Base-by-base conservation (phyloP, 257 asterid genomes). In the Fraxinus excelsior region DNA sequence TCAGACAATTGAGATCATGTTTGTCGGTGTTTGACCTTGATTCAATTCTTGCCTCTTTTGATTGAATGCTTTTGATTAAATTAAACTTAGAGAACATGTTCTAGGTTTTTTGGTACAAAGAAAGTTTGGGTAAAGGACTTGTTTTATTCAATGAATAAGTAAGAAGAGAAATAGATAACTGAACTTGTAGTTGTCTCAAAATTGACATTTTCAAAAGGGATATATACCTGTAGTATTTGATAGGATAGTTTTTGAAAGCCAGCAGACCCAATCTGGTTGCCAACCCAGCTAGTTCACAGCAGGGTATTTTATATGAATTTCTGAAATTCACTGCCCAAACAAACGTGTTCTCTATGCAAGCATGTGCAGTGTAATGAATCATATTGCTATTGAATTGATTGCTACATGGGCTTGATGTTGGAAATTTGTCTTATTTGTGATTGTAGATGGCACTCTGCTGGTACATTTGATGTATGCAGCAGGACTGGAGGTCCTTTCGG, bases 401-500 rank as follows among this genome's bases (percentile, higher is more conserved):
- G 72, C 56, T 70, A 62, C 26, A 2, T 26, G 34, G 3, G 21
- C 18, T 64, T 69, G 40, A 51, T 68, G 58, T 74, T 29, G 28
- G 56, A 62, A 51, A 67, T 75, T 12, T 73, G 77, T 62, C 7
- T 62, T 62, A 44, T 67, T 13, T 83, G 73, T 78, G 66, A 1
- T 76, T 83, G 40, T 78, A 94, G 98, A 71, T 92, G 97, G 97
- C 97, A 94, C 84, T 94, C 98, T 82, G 97, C 97, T 81, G 98
- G 97, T 34, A 92, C 97, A 40, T 90, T 12, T 75, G 97, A 94
- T 28, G 77, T 82, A 60, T 7, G 72, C 67, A 80, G 83, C 65
- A 94, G 86, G 86, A 89, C 91, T 40, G 98, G 97, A 75, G 98
- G 98, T 65, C 96, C 98, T 23, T 94, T 92, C 31, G 98, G 98